Evolutionary conservation across 169 alveolate species (phyloP).

Genomic region (Cyclospora cayetanensis): DNA sequence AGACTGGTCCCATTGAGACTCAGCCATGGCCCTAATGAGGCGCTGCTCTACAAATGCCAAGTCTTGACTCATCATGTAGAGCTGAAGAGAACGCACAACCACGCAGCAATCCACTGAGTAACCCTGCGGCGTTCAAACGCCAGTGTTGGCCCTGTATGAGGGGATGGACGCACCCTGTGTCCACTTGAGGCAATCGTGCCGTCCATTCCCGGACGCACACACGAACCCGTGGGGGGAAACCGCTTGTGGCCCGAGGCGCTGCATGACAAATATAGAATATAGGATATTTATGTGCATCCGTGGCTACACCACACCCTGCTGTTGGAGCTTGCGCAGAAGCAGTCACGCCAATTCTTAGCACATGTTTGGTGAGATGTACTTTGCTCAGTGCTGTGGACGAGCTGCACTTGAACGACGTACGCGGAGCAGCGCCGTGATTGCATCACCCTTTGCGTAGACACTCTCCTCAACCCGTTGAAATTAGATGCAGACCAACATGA

Average conservation of each 20-base stretch:
- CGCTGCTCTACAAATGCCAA: constrained; percentile 58
- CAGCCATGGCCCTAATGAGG: constrained; percentile 39
- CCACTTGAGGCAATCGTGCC: constrained; percentile 27
- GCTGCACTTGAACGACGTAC: neutral
- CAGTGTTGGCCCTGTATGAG: neutral
- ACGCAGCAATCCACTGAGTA: neutral
- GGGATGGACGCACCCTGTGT: constrained; percentile 20
- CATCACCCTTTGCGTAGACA: neutral
- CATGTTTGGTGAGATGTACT: neutral
- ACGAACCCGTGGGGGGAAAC: neutral
- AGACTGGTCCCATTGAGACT: constrained; percentile 34
- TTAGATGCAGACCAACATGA: neutral
- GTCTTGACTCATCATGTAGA: constrained; percentile 43
- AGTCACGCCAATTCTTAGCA: too few relatives aligned
- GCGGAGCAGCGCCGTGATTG: neutral
- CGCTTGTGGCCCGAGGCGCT: constrained; percentile 3
- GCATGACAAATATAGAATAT: neutral
- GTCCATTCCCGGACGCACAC: neutral
- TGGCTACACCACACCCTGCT: neutral
- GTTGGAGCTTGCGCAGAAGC: neutral
- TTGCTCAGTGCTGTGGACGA: neutral
- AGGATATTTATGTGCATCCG: neutral
- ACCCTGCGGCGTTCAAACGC: neutral
- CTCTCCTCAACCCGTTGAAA: neutral
- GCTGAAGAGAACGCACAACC: neutral